Conservation (phyloP, 768 basidiomycete genomes). For the Pleurotus citrinopileatus region DNA sequence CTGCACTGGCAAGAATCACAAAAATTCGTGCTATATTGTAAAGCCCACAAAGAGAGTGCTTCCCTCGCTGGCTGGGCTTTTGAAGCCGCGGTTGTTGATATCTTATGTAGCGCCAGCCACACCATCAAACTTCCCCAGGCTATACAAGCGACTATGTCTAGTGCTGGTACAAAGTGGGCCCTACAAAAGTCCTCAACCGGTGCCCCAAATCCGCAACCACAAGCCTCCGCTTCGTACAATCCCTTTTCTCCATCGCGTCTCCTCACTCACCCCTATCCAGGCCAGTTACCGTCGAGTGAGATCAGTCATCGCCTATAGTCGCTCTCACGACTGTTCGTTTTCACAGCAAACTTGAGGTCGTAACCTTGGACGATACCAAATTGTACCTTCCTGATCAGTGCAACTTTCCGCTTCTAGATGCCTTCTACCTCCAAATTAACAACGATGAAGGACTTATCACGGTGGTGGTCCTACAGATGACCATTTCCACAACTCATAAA, state of each 20-base stretch:
- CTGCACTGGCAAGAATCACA: not conserved
- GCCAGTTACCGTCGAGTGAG: not conserved
- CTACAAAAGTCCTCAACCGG: not conserved
- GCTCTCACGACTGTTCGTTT: not conserved
- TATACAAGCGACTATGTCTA: not conserved
- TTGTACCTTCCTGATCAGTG: not conserved
- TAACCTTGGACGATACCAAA: not conserved
- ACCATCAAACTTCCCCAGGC: not conserved
- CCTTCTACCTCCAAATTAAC: not conserved
- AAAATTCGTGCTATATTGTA: not conserved
- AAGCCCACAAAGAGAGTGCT: not conserved
- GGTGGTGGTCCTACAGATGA: not conserved
- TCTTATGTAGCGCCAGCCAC: not conserved
- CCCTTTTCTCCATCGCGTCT: not conserved
- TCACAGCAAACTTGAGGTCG: not conserved
- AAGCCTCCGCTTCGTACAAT: not conserved
- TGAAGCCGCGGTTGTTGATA: not conserved
- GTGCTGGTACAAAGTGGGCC: too few relatives aligned
- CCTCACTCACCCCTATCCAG: not conserved
- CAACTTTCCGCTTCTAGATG: slow-evolving; percentile 1
- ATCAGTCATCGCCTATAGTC: not conserved
- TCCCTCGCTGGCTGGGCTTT: not conserved
- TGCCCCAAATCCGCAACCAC: not conserved
- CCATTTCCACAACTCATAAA: not conserved
- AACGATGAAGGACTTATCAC: not conserved